Conservation (phyloP, 495 filamentous ascomycete genomes). For the Bryoglossum gracile region DNA sequence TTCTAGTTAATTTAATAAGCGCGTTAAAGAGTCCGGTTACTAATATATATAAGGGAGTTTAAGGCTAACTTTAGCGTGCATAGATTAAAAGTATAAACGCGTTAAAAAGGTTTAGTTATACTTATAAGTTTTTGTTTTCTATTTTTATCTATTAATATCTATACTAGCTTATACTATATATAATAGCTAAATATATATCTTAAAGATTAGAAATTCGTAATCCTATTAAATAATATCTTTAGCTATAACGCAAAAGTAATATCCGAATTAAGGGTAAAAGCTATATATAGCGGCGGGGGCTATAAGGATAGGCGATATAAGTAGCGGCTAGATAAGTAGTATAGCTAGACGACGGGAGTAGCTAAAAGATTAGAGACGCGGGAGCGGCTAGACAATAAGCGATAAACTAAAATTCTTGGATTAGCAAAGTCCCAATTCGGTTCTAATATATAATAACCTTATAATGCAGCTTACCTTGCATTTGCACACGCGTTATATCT, state of each 20-base stretch:
- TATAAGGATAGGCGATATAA: too few species aligned
- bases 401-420: too few species aligned
- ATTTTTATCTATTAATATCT: not conserved
- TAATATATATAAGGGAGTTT: not conserved
- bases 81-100: not conserved
- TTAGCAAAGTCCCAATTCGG: constrained; percentile 8
- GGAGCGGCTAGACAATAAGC: not conserved
- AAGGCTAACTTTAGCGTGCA: not conserved
- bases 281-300: too few species aligned
- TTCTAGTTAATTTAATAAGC: too few species aligned
- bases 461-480: constrained; percentile 10
- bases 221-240: too few species aligned
- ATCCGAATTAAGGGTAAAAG: too few species aligned
- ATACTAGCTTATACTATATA: not conserved
- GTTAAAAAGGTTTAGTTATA: not conserved
- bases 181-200: not conserved
- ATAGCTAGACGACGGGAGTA: too few species aligned
- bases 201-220: not conserved
- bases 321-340: too few species aligned
- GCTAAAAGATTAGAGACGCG: not conserved
- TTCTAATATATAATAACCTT: constrained; percentile 10
- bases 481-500: constrained; percentile 9
- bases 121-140: not conserved
- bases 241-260: too few species aligned
- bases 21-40: not conserved